Conservation (phyloP, 805 yeast species). For the Helenozyma rhizophorensis region DNA sequence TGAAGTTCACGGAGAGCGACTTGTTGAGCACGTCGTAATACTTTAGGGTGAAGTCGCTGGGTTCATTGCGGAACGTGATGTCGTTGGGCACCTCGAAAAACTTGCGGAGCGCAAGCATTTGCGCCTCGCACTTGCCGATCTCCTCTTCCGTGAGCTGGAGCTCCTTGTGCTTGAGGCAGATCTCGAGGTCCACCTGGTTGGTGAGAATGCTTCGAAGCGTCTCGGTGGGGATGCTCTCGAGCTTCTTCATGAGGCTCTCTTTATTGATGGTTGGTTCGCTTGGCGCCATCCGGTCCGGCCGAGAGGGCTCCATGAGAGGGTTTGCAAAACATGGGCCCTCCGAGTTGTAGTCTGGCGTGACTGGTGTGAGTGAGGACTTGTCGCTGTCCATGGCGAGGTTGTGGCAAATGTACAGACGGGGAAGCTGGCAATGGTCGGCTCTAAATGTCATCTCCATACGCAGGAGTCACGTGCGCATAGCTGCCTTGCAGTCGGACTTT, state of each 20-base stretch:
- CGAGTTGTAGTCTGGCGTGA: no score
- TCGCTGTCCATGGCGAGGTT: no score
- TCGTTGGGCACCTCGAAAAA: slow-evolving; percentile 40
- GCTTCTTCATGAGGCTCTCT: slow-evolving; percentile 12
- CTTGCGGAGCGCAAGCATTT: slow-evolving; percentile 48
- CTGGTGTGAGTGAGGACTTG: no score
- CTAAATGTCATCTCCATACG: no score
- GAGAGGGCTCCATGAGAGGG: no score
- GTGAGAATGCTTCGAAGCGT: slow-evolving; percentile 24
- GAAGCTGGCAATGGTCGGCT: no score
- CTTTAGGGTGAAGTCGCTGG: slow-evolving; percentile 40
- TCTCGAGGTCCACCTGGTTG: slow-evolving; percentile 55
- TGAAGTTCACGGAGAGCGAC: slow-evolving; percentile 30
- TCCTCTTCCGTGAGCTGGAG: slow-evolving; percentile 47
- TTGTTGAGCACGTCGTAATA: slow-evolving; percentile 36
- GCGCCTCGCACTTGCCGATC: slow-evolving; percentile 53
- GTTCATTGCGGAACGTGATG: slow-evolving; percentile 37
- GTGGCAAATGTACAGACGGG: no score
- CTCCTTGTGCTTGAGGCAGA: slow-evolving; percentile 57
- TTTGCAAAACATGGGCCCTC: no score
- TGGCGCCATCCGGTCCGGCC: no score
- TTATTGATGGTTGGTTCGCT: slow-evolving; percentile 6
- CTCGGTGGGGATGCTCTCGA: slow-evolving; percentile 16
- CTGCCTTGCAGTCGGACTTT: neutral
- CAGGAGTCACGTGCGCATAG: no score